phyloP scores from a whole-genome alignment of 371 early-diverging fungal species.

The Gilbertella persicaria region DNA sequence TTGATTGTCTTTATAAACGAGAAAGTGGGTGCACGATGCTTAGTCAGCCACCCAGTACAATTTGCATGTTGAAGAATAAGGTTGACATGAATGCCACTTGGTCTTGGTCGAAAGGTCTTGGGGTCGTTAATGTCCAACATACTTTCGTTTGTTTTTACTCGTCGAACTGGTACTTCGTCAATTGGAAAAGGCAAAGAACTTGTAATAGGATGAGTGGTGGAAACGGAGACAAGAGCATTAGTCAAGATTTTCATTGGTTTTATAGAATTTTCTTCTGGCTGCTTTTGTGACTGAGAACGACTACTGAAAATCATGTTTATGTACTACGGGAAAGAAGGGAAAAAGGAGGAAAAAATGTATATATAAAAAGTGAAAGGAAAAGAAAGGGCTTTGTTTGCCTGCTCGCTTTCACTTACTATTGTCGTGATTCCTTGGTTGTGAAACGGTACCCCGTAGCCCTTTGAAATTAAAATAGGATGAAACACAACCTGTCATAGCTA shows the following conservation, averaged over 20 bases:
- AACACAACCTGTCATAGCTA: too few relatives aligned
- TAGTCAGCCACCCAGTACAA: slow-evolving; percentile 34
- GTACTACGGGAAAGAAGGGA: too few relatives aligned
- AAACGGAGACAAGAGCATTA: background rate
- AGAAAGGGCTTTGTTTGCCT: too few relatives aligned
- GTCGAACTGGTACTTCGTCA: background rate
- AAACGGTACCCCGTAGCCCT: too few relatives aligned
- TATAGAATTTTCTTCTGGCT: too few relatives aligned
- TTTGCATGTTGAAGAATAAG: slow-evolving; percentile 23
- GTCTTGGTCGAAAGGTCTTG: slow-evolving; percentile 2
- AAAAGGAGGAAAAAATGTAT: too few relatives aligned
- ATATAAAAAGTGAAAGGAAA: too few relatives aligned
- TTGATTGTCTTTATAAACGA: slow-evolving; percentile 35
- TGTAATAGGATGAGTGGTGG: background rate
- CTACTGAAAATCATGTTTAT: too few relatives aligned
- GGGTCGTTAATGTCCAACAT: slow-evolving; percentile 14
- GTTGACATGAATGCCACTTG: slow-evolving; percentile 11
- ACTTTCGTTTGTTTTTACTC: background rate
- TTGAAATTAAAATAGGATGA: too few relatives aligned
- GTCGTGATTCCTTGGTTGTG: too few relatives aligned
- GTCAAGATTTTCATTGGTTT: background rate
- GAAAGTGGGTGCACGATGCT: slow-evolving; percentile 35
- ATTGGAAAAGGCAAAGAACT: slow-evolving; percentile 7
- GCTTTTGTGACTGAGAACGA: too few relatives aligned
- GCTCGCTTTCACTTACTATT: too few relatives aligned